Conservation (phyloP, 176 grass and related monocot species). For the Otatea glauca region DNA sequence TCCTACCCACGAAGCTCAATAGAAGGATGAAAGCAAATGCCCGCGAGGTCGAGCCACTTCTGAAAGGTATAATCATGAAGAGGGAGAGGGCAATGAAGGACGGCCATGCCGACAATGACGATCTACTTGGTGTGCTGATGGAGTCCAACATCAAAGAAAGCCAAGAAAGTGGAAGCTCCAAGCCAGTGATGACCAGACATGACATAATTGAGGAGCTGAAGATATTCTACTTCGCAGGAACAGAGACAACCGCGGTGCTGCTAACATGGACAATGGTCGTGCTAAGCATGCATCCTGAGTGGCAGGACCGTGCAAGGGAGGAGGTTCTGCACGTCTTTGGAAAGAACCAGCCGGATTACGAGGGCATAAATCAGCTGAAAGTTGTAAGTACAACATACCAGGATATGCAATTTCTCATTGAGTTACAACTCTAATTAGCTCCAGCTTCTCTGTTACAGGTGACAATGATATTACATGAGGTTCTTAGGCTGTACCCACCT, state of each 20-base stretch:
- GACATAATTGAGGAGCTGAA: conserved; percentile 75
- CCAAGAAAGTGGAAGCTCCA: conserved; percentile 39
- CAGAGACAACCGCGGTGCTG: conserved; percentile 63
- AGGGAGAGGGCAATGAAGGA: conserved; percentile 48
- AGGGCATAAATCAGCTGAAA: conserved; percentile 59
- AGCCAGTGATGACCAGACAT: conserved; percentile 53
- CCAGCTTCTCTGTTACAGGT: conserved; percentile 37
- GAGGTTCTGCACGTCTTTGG: conserved; percentile 57
- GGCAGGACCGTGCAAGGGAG: conserved; percentile 61
- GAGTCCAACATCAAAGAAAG: conserved; percentile 47
- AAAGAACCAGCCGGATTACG: conserved; percentile 38
- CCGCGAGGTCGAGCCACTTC: conserved; percentile 34
- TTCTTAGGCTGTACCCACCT: conserved; percentile 70
- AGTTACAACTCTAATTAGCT: not conserved
- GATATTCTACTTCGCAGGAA: conserved; percentile 76
- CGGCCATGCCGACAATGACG: conserved; percentile 9
- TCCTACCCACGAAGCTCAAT: conserved; percentile 56
- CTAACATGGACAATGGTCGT: conserved; percentile 67
- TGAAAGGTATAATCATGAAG: conserved; percentile 53
- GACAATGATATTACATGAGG: conserved; percentile 77
- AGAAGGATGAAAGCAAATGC: conserved; percentile 48
- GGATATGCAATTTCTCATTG: not conserved
- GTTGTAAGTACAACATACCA: conserved; percentile 41
- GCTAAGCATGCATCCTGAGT: conserved; percentile 66
- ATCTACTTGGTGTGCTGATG: conserved; percentile 66